Base-by-base conservation (phyloP, 345 rosid genomes). In the Populus deltoides region DNA sequence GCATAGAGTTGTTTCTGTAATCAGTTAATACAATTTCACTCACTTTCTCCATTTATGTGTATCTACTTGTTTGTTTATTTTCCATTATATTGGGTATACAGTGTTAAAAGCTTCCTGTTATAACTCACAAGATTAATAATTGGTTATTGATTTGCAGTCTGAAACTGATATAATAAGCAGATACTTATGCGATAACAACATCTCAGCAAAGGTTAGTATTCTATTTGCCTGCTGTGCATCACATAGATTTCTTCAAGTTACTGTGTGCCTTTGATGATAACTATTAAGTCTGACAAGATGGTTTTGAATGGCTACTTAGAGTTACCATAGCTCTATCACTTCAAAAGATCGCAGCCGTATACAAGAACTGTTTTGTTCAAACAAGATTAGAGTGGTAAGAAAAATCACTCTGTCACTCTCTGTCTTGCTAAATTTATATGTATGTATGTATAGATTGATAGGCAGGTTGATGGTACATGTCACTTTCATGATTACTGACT, bases 301-400 rank as follows among this genome's bases (percentile, higher is more conserved):
- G 69, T 75, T 79, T 76, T 80, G 33, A 35, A 82, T 75, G 69
- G 20, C 71, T 68, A n/a, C 77, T 36, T 81, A 96, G 99, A 89
- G 94, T 82, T 93, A 96, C 80, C 97, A 96, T 85, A 89, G 99
- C 83, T 93, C 94, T 66, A 87, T 96, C 76, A 85, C 86, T 35
- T 86, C 94, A 49, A 93, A 87, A 86, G 94, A 92, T 77, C 97
- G 98, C 67, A 74, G 82, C 74, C 93, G 90, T 47, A 77, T 84
- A 80, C 99, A 96, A 70, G 97, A 96, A 77, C 81, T 89, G 83
- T 96, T 96, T 87, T 96, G 93, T 85, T 87, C 94, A 77, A 93
- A 91, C 87, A 96, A 93, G 88, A 91, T 92, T 74, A 90, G 92
- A 88, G 98, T 93, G 92, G 99, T 96, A 75, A 82, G 91, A 79